Evolutionary conservation across 495 filamentous ascomycete species (phyloP), one percentile per base, ranked within the genome.

Genomic region (Xylaria bambusicola): DNA sequence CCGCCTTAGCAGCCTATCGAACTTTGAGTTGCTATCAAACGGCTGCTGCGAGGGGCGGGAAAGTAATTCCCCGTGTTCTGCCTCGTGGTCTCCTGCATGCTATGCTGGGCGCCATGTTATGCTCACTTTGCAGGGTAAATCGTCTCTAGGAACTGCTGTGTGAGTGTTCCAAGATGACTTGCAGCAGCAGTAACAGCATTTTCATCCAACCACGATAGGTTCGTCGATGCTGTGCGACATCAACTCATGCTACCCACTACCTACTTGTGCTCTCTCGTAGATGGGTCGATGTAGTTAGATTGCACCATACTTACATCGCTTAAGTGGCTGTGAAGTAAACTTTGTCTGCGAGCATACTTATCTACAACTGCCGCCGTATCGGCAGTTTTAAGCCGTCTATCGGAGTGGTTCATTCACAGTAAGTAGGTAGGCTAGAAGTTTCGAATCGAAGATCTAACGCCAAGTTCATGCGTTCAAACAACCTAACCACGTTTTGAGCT

Each of bases 401-500:
- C 1, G 26, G 17, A 9, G n/a, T 13, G 26, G 29, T 23, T n/a
- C 24, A 31, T 13, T 44, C n/a, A n/a, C n/a, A n/a, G n/a, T n/a
- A n/a, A n/a, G n/a, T n/a, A n/a, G n/a, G n/a, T n/a, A n/a, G n/a
- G n/a, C n/a, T n/a, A n/a, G n/a, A n/a, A n/a, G n/a, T n/a, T 44
- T 54, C 17, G 21, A 12, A 31, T 44, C 38, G 38, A 33, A 44
- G 50, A 52, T 52, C 50, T 27, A 41, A 54, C 52, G 24, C 52
- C 52, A 54, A 54, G n/a, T 44, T 54, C 38, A 54, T 54, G 52
- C 52, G 52, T 54, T 54, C 45, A 13, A 12, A 18, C n/a, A 3
- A n/a, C 18, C 1, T 15, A 47, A 20, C 41, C 17, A 21, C 41
- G 33, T 13, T 21, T 26, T 6, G 31, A 51, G 29, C 6, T 36